Evolutionary conservation across 129 eudicot species (phyloP).

Genomic region (Chrysanthemum makinoi): DNA sequence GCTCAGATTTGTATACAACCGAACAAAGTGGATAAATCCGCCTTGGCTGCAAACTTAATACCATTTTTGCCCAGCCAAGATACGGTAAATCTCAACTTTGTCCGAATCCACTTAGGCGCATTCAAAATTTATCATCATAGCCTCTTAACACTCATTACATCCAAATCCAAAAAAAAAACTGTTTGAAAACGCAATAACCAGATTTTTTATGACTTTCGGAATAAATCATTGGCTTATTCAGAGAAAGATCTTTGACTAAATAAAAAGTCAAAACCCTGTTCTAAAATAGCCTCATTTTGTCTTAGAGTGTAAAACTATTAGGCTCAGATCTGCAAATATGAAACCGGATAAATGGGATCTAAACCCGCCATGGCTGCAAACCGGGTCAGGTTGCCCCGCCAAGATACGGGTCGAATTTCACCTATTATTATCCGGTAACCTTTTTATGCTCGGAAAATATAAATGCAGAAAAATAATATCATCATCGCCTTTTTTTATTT

Average conservation of each 20-base stretch:
- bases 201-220: no score
- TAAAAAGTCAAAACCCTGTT: no score
- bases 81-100: background rate
- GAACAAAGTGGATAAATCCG: background rate
- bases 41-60: slow-evolving; percentile 18
- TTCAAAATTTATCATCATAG: no score
- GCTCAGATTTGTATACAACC: slow-evolving; percentile 19
- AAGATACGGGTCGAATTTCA: slow-evolving; percentile 24
- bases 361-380: no score
- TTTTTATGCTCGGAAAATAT: slow-evolving; percentile 6
- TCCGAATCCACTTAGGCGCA: no score
- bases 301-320: background rate
- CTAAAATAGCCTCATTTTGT: no score
- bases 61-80: background rate
- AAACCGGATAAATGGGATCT: no score
- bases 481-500: slow-evolving; percentile 3
- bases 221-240: no score
- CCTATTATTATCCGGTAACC: background rate
- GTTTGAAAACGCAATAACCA: no score
- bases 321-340: slow-evolving; percentile 16
- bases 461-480: slow-evolving; percentile 4
- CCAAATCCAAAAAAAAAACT: no score
- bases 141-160: no score
- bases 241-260: no score
- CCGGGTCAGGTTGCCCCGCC: background rate